phyloP scores from a whole-genome alignment of 495 filamentous ascomycete species.

The Penicillium mononematosum region DNA sequence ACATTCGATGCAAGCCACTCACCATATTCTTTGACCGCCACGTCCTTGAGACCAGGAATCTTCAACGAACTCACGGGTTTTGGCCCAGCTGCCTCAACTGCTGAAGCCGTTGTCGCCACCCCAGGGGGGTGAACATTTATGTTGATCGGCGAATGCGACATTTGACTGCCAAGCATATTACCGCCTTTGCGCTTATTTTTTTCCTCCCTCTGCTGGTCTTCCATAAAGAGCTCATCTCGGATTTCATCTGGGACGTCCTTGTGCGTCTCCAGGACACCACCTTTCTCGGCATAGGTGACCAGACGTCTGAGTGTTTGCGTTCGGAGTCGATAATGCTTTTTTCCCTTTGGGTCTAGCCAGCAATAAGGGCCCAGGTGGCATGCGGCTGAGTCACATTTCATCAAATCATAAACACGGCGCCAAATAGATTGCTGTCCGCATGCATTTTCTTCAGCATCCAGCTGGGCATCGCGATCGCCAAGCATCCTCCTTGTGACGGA shows the following conservation, averaged over 20 bases:
- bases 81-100: too few species aligned
- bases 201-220: conserved; percentile 28
- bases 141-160: conserved; percentile 23
- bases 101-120: too few species aligned
- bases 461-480: background rate
- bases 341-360: conserved; percentile 31
- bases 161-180: conserved; percentile 6
- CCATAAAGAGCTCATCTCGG: conserved; percentile 26
- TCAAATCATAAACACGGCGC: conserved; percentile 25
- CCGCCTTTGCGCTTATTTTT: conserved; percentile 18
- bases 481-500: conserved; percentile 11
- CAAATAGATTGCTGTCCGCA: conserved; percentile 16
- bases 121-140: conserved; percentile 13
- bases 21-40: too few species aligned
- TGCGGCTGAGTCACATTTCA: conserved; percentile 28
- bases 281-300: conserved; percentile 26
- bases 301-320: conserved; percentile 26
- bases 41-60: too few species aligned
- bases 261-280: conserved; percentile 23
- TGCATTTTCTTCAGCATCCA: conserved; percentile 19
- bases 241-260: conserved; percentile 27
- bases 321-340: conserved; percentile 34
- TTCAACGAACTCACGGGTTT: too few species aligned
- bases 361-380: conserved; percentile 31
- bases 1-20: conserved; percentile 9